Base-by-base conservation (phyloP, 257 asterid species). In the Nicotiana tabacum region DNA sequence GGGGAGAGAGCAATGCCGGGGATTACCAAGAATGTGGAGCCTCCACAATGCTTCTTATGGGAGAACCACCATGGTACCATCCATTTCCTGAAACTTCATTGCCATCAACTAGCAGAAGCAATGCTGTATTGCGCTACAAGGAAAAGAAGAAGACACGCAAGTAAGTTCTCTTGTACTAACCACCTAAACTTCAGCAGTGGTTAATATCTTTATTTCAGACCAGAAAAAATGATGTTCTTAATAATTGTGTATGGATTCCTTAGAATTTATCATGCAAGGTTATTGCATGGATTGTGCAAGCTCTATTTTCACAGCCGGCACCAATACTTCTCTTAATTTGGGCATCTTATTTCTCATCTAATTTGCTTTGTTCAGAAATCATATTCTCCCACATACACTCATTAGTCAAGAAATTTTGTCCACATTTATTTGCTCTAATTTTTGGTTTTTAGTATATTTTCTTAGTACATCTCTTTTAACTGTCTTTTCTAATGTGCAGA, bases 71-170 rank as follows among this genome's bases (percentile, higher is more conserved):
- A 24, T 80, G 78, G 78, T 61, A 32, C 77, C 66, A 27, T 78
- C 81, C 82, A 35, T 83, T 56, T 70, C 79, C 86, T 30, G 91
- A 87, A 74, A 84, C 62, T 82, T 89, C 82, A 76, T 82, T 90
- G 27, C 83, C 87, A 27, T 87, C 92, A 43, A 88, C 89, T 81
- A 81, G 78, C 74, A 86, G 93, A 84, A 89, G 89, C 58, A 83
- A 82, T 87, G 97, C 97, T 77, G 91, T 92, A 61, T 65, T 91
- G 87, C 92, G 95, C 33, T 92, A 92, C 46, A 91, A 81, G 87
- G 95, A 91, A 90, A 92, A 92, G 81, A 90, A 82, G 89, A 92
- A 92, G 91, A 83, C 90, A 13, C 93, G 95, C 91, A 86, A 78
- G 97, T 92, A 86, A 87, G 96, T 72, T 72, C 79, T 86, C 39